Evolutionary conservation across 495 filamentous ascomycete genomes (phyloP).

Genomic region (Diplogelasinospora grovesii): DNA sequence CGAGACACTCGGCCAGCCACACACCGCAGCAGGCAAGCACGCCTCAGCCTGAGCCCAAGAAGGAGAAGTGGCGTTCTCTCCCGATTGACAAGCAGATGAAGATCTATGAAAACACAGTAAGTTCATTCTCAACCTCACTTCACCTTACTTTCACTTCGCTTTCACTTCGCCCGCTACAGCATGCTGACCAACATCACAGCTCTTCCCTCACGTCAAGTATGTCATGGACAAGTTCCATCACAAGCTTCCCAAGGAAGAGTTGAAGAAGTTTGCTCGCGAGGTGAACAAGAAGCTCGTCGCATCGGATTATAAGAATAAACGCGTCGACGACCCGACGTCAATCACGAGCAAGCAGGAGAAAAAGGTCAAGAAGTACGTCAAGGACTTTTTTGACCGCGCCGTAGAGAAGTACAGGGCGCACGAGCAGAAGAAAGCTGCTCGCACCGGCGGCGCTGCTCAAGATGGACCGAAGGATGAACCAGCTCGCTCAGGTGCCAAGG

Average conservation of each 20-base stretch:
- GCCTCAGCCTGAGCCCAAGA: constrained; percentile 55
- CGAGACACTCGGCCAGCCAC: constrained; percentile 42
- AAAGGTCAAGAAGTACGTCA: constrained; percentile 74
- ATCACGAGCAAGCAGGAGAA: constrained; percentile 73
- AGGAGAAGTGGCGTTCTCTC: constrained; percentile 76
- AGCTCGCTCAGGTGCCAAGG: too few relatives aligned
- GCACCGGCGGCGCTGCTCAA: too few relatives aligned
- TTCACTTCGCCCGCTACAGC: too few relatives aligned
- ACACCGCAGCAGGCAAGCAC: constrained; percentile 60
- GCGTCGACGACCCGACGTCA: constrained; percentile 68
- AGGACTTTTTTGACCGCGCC: constrained; percentile 79
- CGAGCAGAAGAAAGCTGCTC: constrained; percentile 59
- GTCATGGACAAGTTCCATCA: constrained; percentile 79
- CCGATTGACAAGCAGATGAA: constrained; percentile 84
- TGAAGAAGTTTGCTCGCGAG: constrained; percentile 84
- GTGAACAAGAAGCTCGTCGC: constrained; percentile 80
- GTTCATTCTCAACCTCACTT: too few relatives aligned
- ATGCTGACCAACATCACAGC: constrained; percentile 41
- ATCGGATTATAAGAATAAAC: constrained; percentile 80
- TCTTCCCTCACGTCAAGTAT: constrained; percentile 76
- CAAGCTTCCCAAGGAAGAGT: constrained; percentile 76
- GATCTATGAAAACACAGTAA: constrained; percentile 84
- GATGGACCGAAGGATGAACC: constrained; percentile 24
- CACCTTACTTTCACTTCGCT: not conserved
- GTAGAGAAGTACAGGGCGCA: constrained; percentile 64